These are phyloP conservation scores for Aspergillus transmontanensis DNA, from an alignment of 2,329 filamentous ascomycete genomes.

Conservation along the genomic window DNA sequence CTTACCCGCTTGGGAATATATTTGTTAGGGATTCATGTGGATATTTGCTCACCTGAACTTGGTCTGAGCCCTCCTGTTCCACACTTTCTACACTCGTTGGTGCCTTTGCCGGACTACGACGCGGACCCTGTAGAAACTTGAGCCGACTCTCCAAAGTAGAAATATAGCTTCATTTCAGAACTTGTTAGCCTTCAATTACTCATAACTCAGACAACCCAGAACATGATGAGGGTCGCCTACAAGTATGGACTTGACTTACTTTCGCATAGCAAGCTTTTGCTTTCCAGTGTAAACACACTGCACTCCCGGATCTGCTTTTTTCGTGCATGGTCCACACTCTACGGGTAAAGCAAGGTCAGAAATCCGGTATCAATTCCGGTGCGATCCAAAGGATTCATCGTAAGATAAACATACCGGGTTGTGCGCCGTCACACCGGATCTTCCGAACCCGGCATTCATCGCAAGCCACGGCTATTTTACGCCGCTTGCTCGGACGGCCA, in stretches of 20 bases:
- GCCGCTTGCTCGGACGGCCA: conserved; percentile 15
- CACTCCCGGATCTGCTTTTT: conserved; percentile 17
- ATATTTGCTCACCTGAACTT: conserved; percentile 12
- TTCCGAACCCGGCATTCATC: conserved; percentile 23
- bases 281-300: conserved; percentile 33
- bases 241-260: conserved; percentile 14
- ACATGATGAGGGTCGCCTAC: too few relatives aligned
- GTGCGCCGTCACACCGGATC: conserved; percentile 23
- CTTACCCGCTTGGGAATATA: not conserved
- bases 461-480: conserved; percentile 22
- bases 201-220: not conserved
- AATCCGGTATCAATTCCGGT: not conserved
- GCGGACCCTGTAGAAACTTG: conserved; percentile 26
- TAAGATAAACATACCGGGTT: conserved; percentile 16
- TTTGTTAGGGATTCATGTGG: not conserved
- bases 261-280: conserved; percentile 26
- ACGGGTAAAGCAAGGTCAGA: conserved; percentile 2
- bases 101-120: not conserved
- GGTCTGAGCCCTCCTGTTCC: conserved; percentile 4
- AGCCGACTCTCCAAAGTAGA: conserved; percentile 29
- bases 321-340: conserved; percentile 36
- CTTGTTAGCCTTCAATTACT: not conserved
- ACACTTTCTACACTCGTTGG: not conserved
- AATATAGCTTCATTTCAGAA: conserved; percentile 27
- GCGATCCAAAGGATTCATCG: not conserved